phyloP scores from a whole-genome alignment of 441 rosid genomes.

The Erodium moschatum region DNA sequence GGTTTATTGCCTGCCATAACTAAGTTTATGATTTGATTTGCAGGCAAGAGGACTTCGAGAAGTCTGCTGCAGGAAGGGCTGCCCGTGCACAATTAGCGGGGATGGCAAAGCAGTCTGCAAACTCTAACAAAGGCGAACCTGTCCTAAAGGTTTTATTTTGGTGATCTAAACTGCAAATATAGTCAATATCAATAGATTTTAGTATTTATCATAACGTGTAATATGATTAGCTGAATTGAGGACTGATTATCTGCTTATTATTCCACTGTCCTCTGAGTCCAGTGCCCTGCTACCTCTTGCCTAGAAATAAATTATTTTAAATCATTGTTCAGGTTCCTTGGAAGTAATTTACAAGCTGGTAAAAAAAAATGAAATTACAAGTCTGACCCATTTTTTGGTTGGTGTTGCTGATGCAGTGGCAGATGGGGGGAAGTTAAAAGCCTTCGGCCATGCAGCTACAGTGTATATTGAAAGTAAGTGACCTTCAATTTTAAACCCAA shows the following conservation, averaged over 20 bases:
- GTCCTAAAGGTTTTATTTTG: constrained; percentile 56
- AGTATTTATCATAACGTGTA: neutral
- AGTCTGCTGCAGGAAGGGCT: constrained; percentile 89
- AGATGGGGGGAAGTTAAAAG: constrained; percentile 33
- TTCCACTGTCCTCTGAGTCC: neutral
- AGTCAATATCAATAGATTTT: neutral
- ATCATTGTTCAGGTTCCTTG: constrained; percentile 10
- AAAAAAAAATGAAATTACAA: neutral
- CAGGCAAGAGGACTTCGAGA: constrained; percentile 82
- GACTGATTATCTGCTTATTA: neutral
- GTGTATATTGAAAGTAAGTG: constrained; percentile 10
- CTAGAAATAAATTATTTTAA: neutral
- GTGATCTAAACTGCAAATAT: neutral
- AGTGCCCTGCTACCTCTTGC: no score
- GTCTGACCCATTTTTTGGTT: constrained; percentile 21
- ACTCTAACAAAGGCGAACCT: constrained; percentile 66
- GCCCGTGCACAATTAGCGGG: constrained; percentile 68
- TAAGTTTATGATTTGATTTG: constrained; percentile 7
- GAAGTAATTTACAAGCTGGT: neutral
- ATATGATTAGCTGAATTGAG: neutral
- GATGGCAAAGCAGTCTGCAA: constrained; percentile 69
- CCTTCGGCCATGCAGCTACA: constrained; percentile 13
- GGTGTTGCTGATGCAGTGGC: constrained; percentile 55
- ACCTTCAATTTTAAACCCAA: neutral
- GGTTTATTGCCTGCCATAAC: constrained; percentile 10